A percentile compares a stretch with the other conserved stretches of the same genome.
Evolutionary conservation across 140 eudicot species (phyloP).

Genomic region (Cichorium intybus): DNA sequence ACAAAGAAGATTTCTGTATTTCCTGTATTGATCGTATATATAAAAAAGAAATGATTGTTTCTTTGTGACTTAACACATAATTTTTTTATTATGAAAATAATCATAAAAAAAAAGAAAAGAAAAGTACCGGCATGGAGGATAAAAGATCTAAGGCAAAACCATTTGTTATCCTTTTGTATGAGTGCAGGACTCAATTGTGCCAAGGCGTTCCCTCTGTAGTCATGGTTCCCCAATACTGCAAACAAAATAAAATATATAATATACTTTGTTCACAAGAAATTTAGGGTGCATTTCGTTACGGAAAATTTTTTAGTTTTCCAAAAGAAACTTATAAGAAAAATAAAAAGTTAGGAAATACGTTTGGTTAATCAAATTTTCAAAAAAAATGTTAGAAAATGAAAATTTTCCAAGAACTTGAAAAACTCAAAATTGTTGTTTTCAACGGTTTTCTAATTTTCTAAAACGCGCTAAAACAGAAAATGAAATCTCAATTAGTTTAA

Average conservation of each 20-base stretch:
- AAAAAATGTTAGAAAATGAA: too few relatives aligned
- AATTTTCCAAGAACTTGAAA: too few relatives aligned
- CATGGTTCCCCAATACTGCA: slow-evolving; percentile 75
- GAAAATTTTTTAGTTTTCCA: too few relatives aligned
- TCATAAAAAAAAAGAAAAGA: background rate
- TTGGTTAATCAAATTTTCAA: too few relatives aligned
- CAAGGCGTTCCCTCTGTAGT: slow-evolving; percentile 56
- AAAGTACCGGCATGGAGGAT: slow-evolving; percentile 47
- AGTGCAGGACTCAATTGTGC: slow-evolving; percentile 55
- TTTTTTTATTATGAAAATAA: background rate
- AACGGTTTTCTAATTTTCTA: too few relatives aligned
- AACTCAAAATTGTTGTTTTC: too few relatives aligned
- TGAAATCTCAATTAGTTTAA: too few relatives aligned
- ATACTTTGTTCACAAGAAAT: too few relatives aligned
- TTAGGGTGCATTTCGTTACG: too few relatives aligned
- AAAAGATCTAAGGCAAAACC: slow-evolving; percentile 64
- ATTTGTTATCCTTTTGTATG: slow-evolving; percentile 42
- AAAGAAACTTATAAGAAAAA: too few relatives aligned
- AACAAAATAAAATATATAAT: background rate
- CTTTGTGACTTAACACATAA: background rate
- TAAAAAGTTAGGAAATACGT: too few relatives aligned
- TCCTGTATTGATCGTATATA: slow-evolving; percentile 22
- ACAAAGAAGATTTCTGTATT: slow-evolving; percentile 54
- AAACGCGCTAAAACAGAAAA: too few relatives aligned
- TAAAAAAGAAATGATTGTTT: background rate